Evolutionary conservation across 306 rosid genomes (phyloP), one percentile per base, ranked within the genome.

Genomic region (Vicia sativa): DNA sequence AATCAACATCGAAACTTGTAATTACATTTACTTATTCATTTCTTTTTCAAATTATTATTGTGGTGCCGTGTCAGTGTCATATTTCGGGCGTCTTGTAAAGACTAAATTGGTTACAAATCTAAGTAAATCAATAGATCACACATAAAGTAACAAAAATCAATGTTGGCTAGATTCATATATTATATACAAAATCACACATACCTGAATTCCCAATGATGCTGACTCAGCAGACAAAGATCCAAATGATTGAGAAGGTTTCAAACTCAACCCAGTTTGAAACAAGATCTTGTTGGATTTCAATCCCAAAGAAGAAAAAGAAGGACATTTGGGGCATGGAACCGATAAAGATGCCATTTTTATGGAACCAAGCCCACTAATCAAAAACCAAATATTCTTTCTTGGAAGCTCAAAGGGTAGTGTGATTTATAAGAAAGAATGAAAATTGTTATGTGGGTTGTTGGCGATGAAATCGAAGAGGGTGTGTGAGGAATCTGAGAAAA

Each of bases 311-410:
- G 74, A 21, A 57, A 72, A 37, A 50, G 65, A 34, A 64, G 70
- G 68, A 66, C 77, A 68, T 55, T 87, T 87, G 63, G 90, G 80
- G 75, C 90, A 85, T 7, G 90, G 93, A 41, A 85, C 80, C 9
- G 90, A 65, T 39, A 81, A 85, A 55, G 90, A 78, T 4, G 85
- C 88, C 93, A 87, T 87, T 16, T 18, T 62, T 31, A 13, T 71
- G 52, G 73, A 62, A 75, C 67, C 63, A 55, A 76, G 48, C 73
- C 76, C 67, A 69, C 74, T 52, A 74, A 21, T 55, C 6, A 65
- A 67, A 73, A 45, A 34, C 62, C 15, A 66, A 9, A 13, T 31
- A 46, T 71, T 74, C 62, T 55, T 66, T 29, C 8, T 31, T 61
- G 19, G 28, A 10, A 11, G 23, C 39, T 35, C 46, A 78, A 67